Conservation (phyloP, 106 monocot species). For the Narthecium ossifragum region DNA sequence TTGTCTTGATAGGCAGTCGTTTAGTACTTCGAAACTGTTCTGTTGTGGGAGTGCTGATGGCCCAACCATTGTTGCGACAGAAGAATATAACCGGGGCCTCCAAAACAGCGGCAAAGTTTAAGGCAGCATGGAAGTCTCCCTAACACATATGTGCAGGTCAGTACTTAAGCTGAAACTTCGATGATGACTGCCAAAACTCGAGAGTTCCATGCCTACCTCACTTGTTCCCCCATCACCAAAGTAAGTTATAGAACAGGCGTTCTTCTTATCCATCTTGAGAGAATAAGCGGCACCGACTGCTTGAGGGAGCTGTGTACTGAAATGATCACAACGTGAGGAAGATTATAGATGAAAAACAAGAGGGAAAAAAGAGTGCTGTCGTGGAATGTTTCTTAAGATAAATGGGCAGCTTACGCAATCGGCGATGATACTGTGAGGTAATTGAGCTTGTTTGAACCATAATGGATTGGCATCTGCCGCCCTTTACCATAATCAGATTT, state of each 20-base stretch:
- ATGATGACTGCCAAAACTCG: neutral
- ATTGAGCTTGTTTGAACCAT: conserved; percentile 72
- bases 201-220: conserved; percentile 39
- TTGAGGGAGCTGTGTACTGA: conserved; percentile 82
- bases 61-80: conserved; percentile 98
- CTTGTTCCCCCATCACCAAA: conserved; percentile 96
- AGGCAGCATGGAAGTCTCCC: conserved; percentile 96
- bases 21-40: conserved; percentile 84
- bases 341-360: neutral
- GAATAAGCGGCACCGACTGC: conserved; percentile 94
- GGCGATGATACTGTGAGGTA: conserved; percentile 90
- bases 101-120: conserved; percentile 95
- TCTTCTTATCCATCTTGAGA: conserved; percentile 79
- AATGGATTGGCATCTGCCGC: conserved; percentile 90
- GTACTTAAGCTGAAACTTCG: neutral
- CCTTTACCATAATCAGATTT: conserved; percentile 85
- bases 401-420: conserved; percentile 55
- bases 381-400: too few relatives aligned
- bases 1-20: too few relatives aligned
- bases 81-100: conserved; percentile 85
- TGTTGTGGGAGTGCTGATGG: conserved; percentile 85
- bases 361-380: neutral
- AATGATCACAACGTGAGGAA: neutral
- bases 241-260: conserved; percentile 72
- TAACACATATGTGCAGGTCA: conserved; percentile 14